Base-by-base conservation (phyloP, 768 basidiomycete genomes). In the Dentipellis sp. region DNA sequence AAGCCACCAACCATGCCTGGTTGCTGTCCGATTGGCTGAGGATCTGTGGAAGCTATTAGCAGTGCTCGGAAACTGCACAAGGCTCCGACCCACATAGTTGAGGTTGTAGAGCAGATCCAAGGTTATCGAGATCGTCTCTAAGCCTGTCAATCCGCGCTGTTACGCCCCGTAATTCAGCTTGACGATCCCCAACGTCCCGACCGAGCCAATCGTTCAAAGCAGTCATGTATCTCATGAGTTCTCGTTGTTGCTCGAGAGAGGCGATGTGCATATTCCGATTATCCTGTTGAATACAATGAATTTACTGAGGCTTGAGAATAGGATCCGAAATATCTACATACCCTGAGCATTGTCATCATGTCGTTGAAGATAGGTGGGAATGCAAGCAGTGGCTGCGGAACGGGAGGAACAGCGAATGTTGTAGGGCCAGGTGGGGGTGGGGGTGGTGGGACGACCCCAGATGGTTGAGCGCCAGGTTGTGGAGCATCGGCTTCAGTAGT, bases 191-290 rank as follows among this genome's bases (percentile, higher is more conserved):
- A 0, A 90, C 88, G 66, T 93, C 91, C 36, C 83, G 78, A 55
- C 78, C 83, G 14, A 93, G 71, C 91, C 91, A 93, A 36, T 80
- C 78, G 59, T 92, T 93, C 35, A 92, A 71, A 1, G 75, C 79
- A 50, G 78, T 65, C 80, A 93, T 84, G 61, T 93, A 91, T 53
- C 85, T 73, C 80, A 88, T 88, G 52, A 90, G 71, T 65, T 88
- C 87, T 39, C 87, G 78, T 61, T 88, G 88, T 63, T 91, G 88
- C 49, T 87, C 84, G 12, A 90, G 78, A 23, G 86, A 85, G 0
- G 86, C 88, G 17, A 81, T 68, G 66, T 88, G 86, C 0, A 86
- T 86, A 5, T 80, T 68, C 3, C 84, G 84, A 67, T 87, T 89
- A 72, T 90, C 86, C 89, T 91, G 53, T 23, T 22, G 42, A 12